Base-by-base conservation (phyloP, 495 filamentous ascomycete genomes). In the Annulohypoxylon stygium region DNA sequence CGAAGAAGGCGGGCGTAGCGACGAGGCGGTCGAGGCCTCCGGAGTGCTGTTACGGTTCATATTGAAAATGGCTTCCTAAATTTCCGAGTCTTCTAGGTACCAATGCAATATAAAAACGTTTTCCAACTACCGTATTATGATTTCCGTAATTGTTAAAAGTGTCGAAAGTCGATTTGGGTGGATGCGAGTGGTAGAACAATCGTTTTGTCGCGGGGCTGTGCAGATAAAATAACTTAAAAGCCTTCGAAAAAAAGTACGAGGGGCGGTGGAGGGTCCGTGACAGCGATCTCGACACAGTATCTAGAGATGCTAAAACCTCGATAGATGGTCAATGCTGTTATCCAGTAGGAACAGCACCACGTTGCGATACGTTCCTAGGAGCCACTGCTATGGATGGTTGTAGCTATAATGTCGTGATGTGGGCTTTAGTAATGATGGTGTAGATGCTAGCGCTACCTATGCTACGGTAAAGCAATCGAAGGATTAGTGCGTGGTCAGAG, bases 1-100 rank as follows among this genome's bases (percentile, higher is more conserved):
- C 72, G 93, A 92, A 4, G 93, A 90, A 10, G 94, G 93, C n/a
- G 96, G 96, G 63, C 95, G 93, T 75, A 98, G 90, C 53, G 92
- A 92, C 43, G 96, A 97, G 72, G 92, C 88, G 70, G 88, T 89
- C 77, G 82, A 86, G 39, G 93, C 93, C 82, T 98, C 97, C 34
- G 96, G 96, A 53, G 95, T 99, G 87, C 95, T 97, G 82, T 98
- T 98, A 77, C 96, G 92, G 83, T 99, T 98, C 74, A 93, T 93
- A 90, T 82, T 80, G 70, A 72, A 53, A 70, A 71, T 72, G 62
- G 70, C 58, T 58, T 62, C 54, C 36, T 37, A 12, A 36, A 30
- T 33, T 55, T 69, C n/a, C 16, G n/a, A 20, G 18, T 64, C 76
- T 39, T 61, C 53, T 18, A 71, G 45, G 33, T 67, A 61, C 20